Evolutionary conservation across 768 basidiomycete genomes (phyloP).

Genomic region (Lanmaoa pseudosensibilis): DNA sequence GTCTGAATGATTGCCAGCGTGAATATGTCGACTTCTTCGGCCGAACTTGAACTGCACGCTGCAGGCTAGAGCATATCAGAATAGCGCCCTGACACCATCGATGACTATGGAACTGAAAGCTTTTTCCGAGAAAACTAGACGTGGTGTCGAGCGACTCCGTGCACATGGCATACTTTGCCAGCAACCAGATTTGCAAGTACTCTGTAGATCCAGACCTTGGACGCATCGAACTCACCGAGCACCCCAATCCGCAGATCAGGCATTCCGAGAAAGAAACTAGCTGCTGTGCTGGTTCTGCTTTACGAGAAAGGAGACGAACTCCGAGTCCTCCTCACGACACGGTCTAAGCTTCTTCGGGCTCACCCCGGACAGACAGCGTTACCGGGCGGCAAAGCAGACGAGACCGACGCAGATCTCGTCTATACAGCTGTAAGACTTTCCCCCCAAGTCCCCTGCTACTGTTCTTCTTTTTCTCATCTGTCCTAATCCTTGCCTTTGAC

Average conservation of each 20-base stretch:
- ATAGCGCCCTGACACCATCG: not conserved
- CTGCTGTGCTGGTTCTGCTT: conserved; percentile 77
- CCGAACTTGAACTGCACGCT: not conserved
- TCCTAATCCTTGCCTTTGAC: not conserved
- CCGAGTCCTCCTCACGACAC: conserved; percentile 81
- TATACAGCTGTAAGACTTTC: conserved; percentile 70
- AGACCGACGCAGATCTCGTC: conserved; percentile 57
- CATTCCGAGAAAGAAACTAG: conserved; percentile 48
- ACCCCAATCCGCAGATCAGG: conserved; percentile 26
- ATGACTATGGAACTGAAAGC: conserved; percentile 11
- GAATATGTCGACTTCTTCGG: not conserved
- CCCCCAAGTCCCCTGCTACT: not conserved
- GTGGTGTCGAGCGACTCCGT: conserved; percentile 43
- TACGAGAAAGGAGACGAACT: conserved; percentile 69
- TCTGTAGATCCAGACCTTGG: not conserved
- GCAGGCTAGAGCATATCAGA: not conserved
- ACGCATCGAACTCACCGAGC: not conserved
- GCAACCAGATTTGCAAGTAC: conserved; percentile 54
- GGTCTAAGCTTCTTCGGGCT: conserved; percentile 70
- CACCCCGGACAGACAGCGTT: conserved; percentile 83
- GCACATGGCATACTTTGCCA: conserved; percentile 28
- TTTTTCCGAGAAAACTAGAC: conserved; percentile 20
- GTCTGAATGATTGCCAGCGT: not conserved
- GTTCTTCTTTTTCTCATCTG: not conserved
- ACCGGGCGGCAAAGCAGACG: conserved; percentile 79